Conservation (phyloP, 495 filamentous ascomycete genomes). For the Tuber calosporum region DNA sequence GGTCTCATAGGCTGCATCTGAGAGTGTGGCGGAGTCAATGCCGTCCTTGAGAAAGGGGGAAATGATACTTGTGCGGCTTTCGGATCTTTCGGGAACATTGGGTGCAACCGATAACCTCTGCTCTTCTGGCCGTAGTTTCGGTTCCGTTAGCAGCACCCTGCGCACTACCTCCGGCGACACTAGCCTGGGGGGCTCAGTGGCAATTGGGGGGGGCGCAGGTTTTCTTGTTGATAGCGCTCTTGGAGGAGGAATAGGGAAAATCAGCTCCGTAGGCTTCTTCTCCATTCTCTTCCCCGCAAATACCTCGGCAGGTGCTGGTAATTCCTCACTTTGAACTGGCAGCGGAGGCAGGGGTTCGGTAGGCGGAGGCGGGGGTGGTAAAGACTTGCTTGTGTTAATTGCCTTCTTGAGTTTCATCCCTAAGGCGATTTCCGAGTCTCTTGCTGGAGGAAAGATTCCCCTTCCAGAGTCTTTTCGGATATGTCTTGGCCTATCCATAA, state of each 20-base stretch:
- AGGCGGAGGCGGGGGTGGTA: not conserved
- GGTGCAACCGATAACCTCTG: not conserved
- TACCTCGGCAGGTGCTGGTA: not conserved
- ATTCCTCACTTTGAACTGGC: slow-evolving; percentile 1
- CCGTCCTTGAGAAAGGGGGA: not conserved
- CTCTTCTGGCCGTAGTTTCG: not conserved
- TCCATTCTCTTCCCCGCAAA: not conserved
- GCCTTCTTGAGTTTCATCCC: slow-evolving; percentile 30
- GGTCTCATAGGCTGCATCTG: slow-evolving; percentile 22
- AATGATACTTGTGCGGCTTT: slow-evolving; percentile 12
- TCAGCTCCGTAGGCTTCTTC: slow-evolving; percentile 14
- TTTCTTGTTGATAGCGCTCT: slow-evolving; percentile 16
- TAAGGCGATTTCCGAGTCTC: slow-evolving; percentile 20
- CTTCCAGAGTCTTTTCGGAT: slow-evolving; percentile 16
- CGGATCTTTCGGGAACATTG: slow-evolving; percentile 11
- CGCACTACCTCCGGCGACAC: slow-evolving; percentile 19
- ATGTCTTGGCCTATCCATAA: slow-evolving; percentile 28
- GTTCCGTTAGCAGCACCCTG: not conserved
- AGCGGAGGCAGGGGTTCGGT: slow-evolving; percentile 1
- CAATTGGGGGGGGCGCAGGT: slow-evolving; percentile 22
- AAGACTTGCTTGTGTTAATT: slow-evolving; percentile 4
- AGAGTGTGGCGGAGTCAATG: not conserved
- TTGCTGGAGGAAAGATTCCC: slow-evolving; percentile 31
- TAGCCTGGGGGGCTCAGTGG: slow-evolving; percentile 10
- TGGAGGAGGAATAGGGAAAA: slow-evolving; percentile 22